A percentile compares a stretch with the other conserved stretches of the same genome.
Conservation (phyloP, 225 moss, liverwort and hornwort genomes). For the Bryoerythrophyllum caledonicum region DNA sequence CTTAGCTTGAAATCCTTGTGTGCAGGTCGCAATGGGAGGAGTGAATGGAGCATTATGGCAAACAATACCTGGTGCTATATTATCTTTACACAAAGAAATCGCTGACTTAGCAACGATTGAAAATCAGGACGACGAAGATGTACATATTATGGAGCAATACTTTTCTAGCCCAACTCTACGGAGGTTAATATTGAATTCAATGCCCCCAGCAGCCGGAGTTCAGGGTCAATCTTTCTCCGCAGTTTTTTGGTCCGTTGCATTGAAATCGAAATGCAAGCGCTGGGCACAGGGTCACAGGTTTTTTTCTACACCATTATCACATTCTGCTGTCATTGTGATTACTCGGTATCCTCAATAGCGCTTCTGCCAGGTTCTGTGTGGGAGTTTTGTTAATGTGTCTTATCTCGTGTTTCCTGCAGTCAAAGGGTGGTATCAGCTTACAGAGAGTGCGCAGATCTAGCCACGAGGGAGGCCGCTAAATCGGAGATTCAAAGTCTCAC, state of each 20-base stretch:
- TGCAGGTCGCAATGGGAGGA: constrained; percentile 89
- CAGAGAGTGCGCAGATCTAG: constrained; percentile 60
- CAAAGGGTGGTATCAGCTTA: constrained; percentile 85
- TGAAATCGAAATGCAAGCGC: constrained; percentile 65
- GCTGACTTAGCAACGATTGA: constrained; percentile 50
- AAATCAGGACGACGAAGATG: constrained; percentile 43
- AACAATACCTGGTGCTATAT: constrained; percentile 42
- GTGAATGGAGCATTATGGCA: constrained; percentile 74
- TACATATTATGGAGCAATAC: constrained; percentile 86
- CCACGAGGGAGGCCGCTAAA: constrained; percentile 54
- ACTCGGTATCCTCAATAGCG: not conserved
- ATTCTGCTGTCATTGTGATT: constrained; percentile 1
- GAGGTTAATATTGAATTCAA: constrained; percentile 71
- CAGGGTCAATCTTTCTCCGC: constrained; percentile 65
- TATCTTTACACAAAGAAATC: constrained; percentile 47
- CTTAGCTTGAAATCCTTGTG: not conserved
- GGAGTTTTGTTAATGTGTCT: constrained; percentile 18
- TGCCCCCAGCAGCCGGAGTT: constrained; percentile 47
- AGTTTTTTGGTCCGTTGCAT: constrained; percentile 67
- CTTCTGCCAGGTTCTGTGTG: not conserved
- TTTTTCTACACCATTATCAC: not conserved
- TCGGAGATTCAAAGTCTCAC: constrained; percentile 62
- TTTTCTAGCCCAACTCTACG: constrained; percentile 88
- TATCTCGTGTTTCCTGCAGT: constrained; percentile 50
- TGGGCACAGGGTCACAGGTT: constrained; percentile 97